Percentiles rank a stretch among this genome's conserved stretches.
phyloP scores from a whole-genome alignment of 2,329 filamentous ascomycete species.

The Trichoderma aggressivum region DNA sequence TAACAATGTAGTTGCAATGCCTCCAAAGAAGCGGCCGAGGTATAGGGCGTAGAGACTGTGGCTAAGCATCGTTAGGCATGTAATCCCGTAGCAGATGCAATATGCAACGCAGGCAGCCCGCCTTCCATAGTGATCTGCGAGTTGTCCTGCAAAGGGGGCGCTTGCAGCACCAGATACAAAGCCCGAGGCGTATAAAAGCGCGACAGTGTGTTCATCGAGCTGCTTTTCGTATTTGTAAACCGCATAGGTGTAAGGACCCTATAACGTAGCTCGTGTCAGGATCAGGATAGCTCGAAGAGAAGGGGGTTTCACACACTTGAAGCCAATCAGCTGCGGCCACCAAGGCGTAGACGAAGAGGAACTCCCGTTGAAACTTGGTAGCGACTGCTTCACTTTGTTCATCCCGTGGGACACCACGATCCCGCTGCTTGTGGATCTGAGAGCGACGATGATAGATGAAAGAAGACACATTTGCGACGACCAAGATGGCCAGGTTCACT shows the following conservation, averaged over 20 bases:
- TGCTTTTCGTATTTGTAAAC: constrained; percentile 50
- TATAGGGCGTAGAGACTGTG: constrained; percentile 44
- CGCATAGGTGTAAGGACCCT: constrained; percentile 50
- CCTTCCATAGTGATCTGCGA: constrained; percentile 46
- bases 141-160: constrained; percentile 38
- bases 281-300: background rate
- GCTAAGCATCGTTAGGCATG: constrained; percentile 51
- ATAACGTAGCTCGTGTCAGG: background rate
- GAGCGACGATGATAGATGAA: constrained; percentile 26
- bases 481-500: constrained; percentile 1
- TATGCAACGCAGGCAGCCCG: constrained; percentile 51
- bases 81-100: constrained; percentile 49
- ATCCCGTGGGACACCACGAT: background rate
- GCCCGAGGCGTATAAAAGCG: constrained; percentile 43
- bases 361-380: background rate
- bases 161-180: constrained; percentile 49
- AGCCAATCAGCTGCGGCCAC: constrained; percentile 35
- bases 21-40: constrained; percentile 52
- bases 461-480: constrained; percentile 22
- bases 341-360: constrained; percentile 27
- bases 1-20: constrained; percentile 54
- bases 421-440: background rate
- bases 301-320: constrained; percentile 24
- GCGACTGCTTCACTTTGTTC: background rate
- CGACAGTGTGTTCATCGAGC: constrained; percentile 43